A percentile compares a stretch with the other conserved stretches of the same genome.
phyloP scores from a whole-genome alignment of 2,329 filamentous ascomycete species.

The Colletotrichum chrysophilum region DNA sequence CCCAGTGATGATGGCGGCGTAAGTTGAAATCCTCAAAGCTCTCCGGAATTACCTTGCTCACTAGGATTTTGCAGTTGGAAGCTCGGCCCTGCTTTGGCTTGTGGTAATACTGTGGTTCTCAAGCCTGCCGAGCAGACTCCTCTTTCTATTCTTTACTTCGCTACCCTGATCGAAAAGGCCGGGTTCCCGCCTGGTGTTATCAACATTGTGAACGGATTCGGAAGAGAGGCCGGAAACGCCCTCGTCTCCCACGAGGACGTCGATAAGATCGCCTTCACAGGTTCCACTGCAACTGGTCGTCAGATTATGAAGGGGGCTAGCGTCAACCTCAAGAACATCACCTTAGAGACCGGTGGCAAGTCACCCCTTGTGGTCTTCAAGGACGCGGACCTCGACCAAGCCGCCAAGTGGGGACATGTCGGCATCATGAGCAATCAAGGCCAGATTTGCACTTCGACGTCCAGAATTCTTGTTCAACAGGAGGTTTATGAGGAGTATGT shows the following conservation, averaged over 20 bases:
- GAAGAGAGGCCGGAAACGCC: constrained; percentile 70
- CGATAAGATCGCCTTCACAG: constrained; percentile 82
- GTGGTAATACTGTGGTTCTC: constrained; percentile 67
- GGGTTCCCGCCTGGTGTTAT: constrained; percentile 81
- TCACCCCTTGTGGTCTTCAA: constrained; percentile 68
- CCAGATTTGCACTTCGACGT: constrained; percentile 70
- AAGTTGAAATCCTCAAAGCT: background rate
- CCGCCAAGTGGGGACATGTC: constrained; percentile 62
- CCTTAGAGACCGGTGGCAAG: constrained; percentile 72
- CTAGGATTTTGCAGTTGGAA: constrained; percentile 60
- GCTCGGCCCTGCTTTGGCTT: constrained; percentile 72
- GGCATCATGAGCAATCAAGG: constrained; percentile 67
- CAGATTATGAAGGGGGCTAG: constrained; percentile 79
- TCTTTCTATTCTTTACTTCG: constrained; percentile 69
- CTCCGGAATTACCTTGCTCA: background rate
- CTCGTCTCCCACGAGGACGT: constrained; percentile 71
- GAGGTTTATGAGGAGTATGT: constrained; percentile 68
- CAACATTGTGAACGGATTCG: constrained; percentile 77
- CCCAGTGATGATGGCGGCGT: constrained; percentile 47
- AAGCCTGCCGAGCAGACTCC: constrained; percentile 74
- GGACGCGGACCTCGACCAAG: constrained; percentile 70
- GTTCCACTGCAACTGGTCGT: constrained; percentile 73
- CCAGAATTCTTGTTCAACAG: constrained; percentile 69
- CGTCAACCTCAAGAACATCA: constrained; percentile 70
- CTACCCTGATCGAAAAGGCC: constrained; percentile 70